These are phyloP conservation scores for Ganoderma boninense DNA, from an alignment of 1,284 basidiomycete species.

Conservation along the genomic window DNA sequence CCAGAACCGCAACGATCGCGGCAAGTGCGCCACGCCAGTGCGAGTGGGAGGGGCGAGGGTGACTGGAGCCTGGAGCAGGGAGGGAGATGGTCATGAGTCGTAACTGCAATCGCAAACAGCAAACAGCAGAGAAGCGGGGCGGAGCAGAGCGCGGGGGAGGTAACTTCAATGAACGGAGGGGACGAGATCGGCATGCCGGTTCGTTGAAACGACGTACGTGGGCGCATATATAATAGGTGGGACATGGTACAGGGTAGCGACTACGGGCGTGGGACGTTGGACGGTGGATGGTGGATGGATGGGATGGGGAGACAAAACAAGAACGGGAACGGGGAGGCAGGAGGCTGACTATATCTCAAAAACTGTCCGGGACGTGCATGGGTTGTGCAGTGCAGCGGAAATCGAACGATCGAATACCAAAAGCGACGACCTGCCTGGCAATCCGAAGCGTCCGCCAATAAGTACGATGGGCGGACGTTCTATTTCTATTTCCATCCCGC, in stretches of 20 bases:
- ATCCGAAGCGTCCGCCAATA: not conserved
- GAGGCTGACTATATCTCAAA: not conserved
- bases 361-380: not conserved
- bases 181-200: not conserved
- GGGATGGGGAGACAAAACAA: not conserved
- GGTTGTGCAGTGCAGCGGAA: not conserved
- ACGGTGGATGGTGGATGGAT: not conserved
- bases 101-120: not conserved
- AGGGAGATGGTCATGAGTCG: constrained; percentile 7
- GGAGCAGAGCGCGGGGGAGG: too few species aligned
- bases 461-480: too few species aligned
- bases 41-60: too few species aligned
- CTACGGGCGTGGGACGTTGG: not conserved
- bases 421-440: not conserved
- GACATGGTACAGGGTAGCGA: not conserved
- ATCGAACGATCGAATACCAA: too few species aligned
- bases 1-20: not conserved
- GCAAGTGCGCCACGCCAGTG: not conserved
- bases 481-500: not conserved
- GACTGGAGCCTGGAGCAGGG: not conserved
- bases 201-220: too few species aligned
- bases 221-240: not conserved
- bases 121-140: not conserved
- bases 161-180: not conserved
- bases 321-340: not conserved